Conservation (phyloP, 768 basidiomycete species). For the Atractiella rhizophila region DNA sequence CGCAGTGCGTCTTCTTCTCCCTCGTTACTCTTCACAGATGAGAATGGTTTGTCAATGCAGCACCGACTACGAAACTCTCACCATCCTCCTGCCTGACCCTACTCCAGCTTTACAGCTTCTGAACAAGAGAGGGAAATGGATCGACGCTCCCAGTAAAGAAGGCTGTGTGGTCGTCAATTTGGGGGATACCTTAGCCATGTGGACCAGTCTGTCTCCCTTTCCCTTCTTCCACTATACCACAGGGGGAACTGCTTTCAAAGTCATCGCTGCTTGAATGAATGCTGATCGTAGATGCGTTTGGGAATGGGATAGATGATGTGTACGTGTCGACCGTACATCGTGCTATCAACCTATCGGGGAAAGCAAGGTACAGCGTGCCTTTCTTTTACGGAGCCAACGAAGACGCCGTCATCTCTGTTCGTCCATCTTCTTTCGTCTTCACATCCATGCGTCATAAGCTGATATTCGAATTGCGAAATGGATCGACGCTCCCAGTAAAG, state of each 20-base stretch:
- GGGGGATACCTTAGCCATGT: slow-evolving; percentile 64
- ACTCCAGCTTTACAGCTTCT: slow-evolving; percentile 45
- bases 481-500: too few species aligned
- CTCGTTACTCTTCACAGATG: too few species aligned
- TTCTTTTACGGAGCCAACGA: slow-evolving; percentile 75
- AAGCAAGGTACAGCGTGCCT: slow-evolving; percentile 56
- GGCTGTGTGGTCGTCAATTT: slow-evolving; percentile 71
- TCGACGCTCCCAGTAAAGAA: slow-evolving; percentile 48
- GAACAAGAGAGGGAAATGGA: slow-evolving; percentile 51
- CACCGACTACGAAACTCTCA: slow-evolving; percentile 41
- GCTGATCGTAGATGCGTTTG: background rate
- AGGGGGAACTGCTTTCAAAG: background rate
- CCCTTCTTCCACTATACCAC: background rate
- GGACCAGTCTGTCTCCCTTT: background rate
- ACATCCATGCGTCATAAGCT: background rate
- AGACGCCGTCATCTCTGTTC: slow-evolving; percentile 23
- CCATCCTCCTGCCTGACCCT: slow-evolving; percentile 53
- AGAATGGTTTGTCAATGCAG: background rate
- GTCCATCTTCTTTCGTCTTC: background rate
- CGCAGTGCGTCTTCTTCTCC: slow-evolving; percentile 30
- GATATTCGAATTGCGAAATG: too few species aligned
- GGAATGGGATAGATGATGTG: slow-evolving; percentile 37
- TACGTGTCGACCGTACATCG: slow-evolving; percentile 80
- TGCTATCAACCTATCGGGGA: slow-evolving; percentile 49
- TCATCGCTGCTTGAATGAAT: background rate